Percentiles rank a stretch among this genome's conserved stretches.
Evolutionary conservation across 2,329 filamentous ascomycete genomes (phyloP).

Genomic region (Neopestalotiopsis sp.): DNA sequence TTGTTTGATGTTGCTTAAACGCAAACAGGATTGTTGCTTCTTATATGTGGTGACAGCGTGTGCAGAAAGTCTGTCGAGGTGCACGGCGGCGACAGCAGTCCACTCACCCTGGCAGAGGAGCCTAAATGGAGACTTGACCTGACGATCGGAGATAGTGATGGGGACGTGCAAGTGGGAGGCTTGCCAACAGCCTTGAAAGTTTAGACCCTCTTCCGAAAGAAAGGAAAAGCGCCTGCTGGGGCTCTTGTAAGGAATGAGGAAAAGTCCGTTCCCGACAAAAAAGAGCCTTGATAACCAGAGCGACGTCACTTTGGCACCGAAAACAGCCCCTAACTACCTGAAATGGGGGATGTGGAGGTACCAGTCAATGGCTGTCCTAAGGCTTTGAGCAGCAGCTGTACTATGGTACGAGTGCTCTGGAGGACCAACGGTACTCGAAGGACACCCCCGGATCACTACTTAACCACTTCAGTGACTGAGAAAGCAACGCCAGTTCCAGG

Average conservation of each 20-base stretch:
- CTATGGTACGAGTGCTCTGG: neutral
- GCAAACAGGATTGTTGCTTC: neutral
- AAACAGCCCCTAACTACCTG: neutral
- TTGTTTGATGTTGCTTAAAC: neutral
- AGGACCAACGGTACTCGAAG: neutral
- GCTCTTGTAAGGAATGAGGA: slow-evolving; percentile 2
- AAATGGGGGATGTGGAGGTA: neutral
- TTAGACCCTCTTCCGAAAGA: neutral
- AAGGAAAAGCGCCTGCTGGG: neutral
- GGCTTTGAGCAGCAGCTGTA: neutral
- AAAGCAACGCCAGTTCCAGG: neutral
- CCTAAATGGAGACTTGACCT: slow-evolving; percentile 1
- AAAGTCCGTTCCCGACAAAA: slow-evolving; percentile 12
- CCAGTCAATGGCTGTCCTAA: neutral
- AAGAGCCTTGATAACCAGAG: neutral
- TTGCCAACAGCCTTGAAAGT: neutral
- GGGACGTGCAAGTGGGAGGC: neutral
- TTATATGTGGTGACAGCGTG: neutral
- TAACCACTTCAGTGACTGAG: neutral
- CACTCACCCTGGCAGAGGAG: neutral
- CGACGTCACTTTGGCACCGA: slow-evolving; percentile 2
- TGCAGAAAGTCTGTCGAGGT: neutral
- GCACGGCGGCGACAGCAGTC: neutral
- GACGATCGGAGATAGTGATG: slow-evolving; percentile 3
- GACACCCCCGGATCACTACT: too few relatives aligned